A percentile compares a stretch with the other conserved stretches of the same genome.
These are phyloP conservation scores for Termitomyces sp. DNA, from an alignment of 768 basidiomycete genomes.

Conservation along the genomic window DNA sequence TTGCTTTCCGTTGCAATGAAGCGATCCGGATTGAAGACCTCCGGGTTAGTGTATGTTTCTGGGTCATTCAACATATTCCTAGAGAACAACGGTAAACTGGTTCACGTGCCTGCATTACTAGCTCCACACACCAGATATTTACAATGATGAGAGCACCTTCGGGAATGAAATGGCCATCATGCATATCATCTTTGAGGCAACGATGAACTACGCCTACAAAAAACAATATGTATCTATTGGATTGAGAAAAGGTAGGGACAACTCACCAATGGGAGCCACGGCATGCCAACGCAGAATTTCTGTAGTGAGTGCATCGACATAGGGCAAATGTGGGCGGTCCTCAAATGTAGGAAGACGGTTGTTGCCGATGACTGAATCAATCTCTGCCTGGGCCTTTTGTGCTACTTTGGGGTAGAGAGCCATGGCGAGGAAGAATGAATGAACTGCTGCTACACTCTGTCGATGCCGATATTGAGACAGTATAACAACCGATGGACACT, in stretches of 20 bases:
- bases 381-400: conserved; percentile 8
- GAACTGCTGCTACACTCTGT: conserved; percentile 2
- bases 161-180: conserved; percentile 60
- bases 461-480: too few species aligned
- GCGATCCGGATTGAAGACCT: conserved; percentile 56
- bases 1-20: conserved; percentile 44
- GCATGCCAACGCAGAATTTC: conserved; percentile 56
- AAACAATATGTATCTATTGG: not conserved
- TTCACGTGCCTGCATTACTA: too few species aligned
- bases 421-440: conserved; percentile 10
- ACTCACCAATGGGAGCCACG: conserved; percentile 38
- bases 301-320: conserved; percentile 53
- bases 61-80: conserved; percentile 56
- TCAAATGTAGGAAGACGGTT: conserved; percentile 17
- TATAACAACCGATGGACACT: not conserved
- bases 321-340: conserved; percentile 57
- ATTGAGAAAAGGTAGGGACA: not conserved
- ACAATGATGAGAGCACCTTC: conserved; percentile 51
- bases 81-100: not conserved
- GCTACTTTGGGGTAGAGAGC: conserved; percentile 6
- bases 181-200: conserved; percentile 54
- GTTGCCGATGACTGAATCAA: conserved; percentile 12
- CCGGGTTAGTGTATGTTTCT: conserved; percentile 47
- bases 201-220: conserved; percentile 49
- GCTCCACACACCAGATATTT: conserved; percentile 40